Evolutionary conservation across 495 filamentous ascomycete genomes (phyloP).

Genomic region (Daldinia concentrica): DNA sequence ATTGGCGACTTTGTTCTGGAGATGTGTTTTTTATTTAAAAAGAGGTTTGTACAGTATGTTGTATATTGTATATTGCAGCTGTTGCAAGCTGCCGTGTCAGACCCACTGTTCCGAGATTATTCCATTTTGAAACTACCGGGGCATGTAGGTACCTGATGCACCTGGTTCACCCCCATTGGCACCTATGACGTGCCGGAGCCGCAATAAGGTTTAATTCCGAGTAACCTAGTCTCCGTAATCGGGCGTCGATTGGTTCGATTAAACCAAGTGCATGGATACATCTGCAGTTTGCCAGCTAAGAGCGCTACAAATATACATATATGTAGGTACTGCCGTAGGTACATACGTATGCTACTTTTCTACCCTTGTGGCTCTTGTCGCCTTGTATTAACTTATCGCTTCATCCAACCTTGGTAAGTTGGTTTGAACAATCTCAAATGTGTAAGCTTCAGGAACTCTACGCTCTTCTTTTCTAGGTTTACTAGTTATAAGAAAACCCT

Average conservation of each 20-base stretch:
- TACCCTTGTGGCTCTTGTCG: slow-evolving; percentile 22
- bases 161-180: background rate
- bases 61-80: background rate
- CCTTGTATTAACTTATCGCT: background rate
- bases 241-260: slow-evolving; percentile 22
- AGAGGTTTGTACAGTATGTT: background rate
- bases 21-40: slow-evolving; percentile 50
- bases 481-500: too few relatives aligned
- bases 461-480: slow-evolving; percentile 3
- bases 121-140: background rate
- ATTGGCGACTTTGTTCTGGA: slow-evolving; percentile 40
- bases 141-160: slow-evolving; percentile 10
- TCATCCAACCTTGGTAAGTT: background rate
- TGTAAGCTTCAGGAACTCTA: background rate
- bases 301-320: background rate
- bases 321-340: slow-evolving; percentile 5
- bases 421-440: background rate
- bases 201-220: slow-evolving; percentile 34
- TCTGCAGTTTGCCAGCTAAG: background rate
- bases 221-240: slow-evolving; percentile 13
- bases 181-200: slow-evolving; percentile 36
- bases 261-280: background rate
- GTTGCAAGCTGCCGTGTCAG: background rate
- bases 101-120: slow-evolving; percentile 3
- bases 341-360: slow-evolving; percentile 13